Conservation (phyloP, 371 early-diverging fungal genomes). For the Mucor sp. region DNA sequence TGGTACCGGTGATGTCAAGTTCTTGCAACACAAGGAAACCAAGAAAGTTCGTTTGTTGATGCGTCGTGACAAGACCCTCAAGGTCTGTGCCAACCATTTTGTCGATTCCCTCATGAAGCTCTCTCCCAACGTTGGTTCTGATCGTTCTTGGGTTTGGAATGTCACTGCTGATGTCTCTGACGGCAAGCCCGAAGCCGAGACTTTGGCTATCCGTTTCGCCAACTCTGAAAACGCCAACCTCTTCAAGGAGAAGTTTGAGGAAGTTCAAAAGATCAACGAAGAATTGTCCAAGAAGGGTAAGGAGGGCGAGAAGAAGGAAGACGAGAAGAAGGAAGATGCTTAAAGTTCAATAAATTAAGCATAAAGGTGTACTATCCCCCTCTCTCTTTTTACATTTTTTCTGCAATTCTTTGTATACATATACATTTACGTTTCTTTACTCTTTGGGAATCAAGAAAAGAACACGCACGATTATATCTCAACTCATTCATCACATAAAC, state of each 20-base stretch:
- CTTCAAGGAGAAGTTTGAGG: conserved; percentile 58
- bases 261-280: conserved; percentile 44
- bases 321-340: conserved; percentile 3
- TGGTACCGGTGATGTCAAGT: conserved; percentile 95
- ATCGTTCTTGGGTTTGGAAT: conserved; percentile 98
- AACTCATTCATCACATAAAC: neutral
- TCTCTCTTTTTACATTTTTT: neutral
- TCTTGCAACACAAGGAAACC: conserved; percentile 88
- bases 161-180: conserved; percentile 90
- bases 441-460: neutral
- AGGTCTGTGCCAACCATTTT: conserved; percentile 98
- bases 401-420: neutral
- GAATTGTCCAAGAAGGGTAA: conserved; percentile 33
- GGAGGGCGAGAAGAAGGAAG: conserved; percentile 26
- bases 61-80: conserved; percentile 97
- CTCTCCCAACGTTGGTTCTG: conserved; percentile 92
- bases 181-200: conserved; percentile 80
- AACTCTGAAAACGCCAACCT: conserved; percentile 80
- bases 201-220: conserved; percentile 95
- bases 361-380: neutral
- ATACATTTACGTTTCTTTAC: neutral
- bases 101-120: conserved; percentile 89
- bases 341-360: neutral
- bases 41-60: conserved; percentile 92
- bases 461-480: neutral